Conservation (phyloP, 345 rosid species). For the Eucalyptus rudis region DNA sequence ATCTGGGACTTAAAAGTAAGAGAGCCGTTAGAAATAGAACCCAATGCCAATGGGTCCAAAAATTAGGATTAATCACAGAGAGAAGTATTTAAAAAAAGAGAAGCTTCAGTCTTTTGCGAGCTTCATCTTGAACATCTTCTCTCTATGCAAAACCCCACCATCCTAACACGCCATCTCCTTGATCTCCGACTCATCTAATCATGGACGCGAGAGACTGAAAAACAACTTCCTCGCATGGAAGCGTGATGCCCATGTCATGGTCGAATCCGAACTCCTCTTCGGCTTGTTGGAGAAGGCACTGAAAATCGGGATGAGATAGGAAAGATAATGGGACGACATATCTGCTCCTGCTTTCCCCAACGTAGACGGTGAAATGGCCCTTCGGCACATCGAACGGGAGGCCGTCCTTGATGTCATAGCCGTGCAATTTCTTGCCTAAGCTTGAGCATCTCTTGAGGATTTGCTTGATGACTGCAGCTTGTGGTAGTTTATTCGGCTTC, state of each 20-base stretch:
- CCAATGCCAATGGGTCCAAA: neutral
- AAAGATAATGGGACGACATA: constrained; percentile 17
- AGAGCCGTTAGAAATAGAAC: neutral
- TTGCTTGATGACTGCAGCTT: constrained; percentile 58
- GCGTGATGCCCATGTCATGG: constrained; percentile 24
- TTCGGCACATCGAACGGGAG: constrained; percentile 38
- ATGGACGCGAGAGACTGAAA: constrained; percentile 3
- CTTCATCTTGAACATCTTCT: neutral
- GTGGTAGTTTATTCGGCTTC: constrained; percentile 46
- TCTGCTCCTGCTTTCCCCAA: constrained; percentile 23
- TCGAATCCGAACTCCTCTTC: constrained; percentile 27
- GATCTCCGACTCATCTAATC: neutral
- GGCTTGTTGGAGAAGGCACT: constrained; percentile 12
- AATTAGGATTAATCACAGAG: neutral
- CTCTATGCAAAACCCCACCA: neutral
- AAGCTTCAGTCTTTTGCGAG: neutral
- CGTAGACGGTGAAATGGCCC: constrained; percentile 27
- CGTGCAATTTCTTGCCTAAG: constrained; percentile 41
- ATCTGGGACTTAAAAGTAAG: neutral
- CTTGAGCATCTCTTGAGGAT: constrained; percentile 79
- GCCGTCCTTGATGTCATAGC: constrained; percentile 24
- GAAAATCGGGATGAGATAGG: constrained; percentile 18
- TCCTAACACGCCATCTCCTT: neutral
- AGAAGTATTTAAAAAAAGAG: neutral
- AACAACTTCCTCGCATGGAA: constrained; percentile 26